Base-by-base conservation (phyloP, 345 rosid genomes). In the Lepidium didymum region DNA sequence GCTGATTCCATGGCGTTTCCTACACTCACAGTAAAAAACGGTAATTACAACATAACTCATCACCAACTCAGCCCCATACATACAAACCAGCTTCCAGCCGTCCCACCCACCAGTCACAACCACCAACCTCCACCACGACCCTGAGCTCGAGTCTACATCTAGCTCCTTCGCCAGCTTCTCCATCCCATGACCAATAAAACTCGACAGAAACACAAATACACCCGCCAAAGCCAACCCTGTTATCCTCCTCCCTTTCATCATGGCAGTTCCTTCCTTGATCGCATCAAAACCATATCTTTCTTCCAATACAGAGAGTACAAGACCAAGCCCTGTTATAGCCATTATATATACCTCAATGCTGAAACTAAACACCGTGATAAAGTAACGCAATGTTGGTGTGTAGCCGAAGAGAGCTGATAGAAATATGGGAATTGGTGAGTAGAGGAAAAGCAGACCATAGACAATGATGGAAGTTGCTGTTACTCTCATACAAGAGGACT, bases 281-380 rank as follows among this genome's bases (percentile, higher is more conserved):
- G 96, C 96, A 1, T 76, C 87, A 70, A 81, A 86, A 16, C 96
- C 96, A 41, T 62, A 77, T 23, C 75, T 69, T 18, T 68, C 82
- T 80, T 92, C 98, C 62, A 81, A 10, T 4, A 83, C 78, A 40
- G 96, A 85, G 37, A 80, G 90, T 49, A 84, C 90, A 45, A 92
- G 61, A 0, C 80, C 88, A 69, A 86, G 33, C 15, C 87, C 86
- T 59, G 82, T 31, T 35, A 85, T 84, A 10, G 85, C 85, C 84
- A 84, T 85, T 11, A 92, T 10, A 73, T 86, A 84, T 10, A 87
- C 59, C 77, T 87, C 91, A 12, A 83, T 0, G 19, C 68, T 75
- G 6, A 62, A 66, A 33, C 81, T 84, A 12, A 74, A 0, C 0
- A 61, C 45, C 75, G 68, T 65, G 9, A 85, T 43, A 11, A 69